These are phyloP conservation scores for Musa itinerans DNA, from an alignment of 176 grass and related monocot genomes.

Conservation along the genomic window DNA sequence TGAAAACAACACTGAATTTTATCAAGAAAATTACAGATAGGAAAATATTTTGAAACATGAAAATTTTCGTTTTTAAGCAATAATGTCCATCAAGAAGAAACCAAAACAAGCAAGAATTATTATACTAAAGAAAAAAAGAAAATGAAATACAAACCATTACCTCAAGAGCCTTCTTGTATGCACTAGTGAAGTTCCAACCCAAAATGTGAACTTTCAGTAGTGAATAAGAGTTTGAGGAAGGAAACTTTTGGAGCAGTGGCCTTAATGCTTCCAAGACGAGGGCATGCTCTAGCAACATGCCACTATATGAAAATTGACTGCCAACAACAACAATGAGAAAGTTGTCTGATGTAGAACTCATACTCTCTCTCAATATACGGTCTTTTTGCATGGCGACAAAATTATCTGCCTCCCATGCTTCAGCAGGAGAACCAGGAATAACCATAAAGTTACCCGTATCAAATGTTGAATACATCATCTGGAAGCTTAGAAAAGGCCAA, in stretches of 20 bases:
- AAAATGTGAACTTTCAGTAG: conserved; percentile 66
- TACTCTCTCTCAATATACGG: conserved; percentile 30
- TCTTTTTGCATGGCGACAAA: conserved; percentile 25
- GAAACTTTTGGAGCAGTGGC: conserved; percentile 53
- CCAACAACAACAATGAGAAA: conserved; percentile 77
- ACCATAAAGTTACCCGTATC: conserved; percentile 90
- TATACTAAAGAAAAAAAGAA: not conserved
- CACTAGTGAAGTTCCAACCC: conserved; percentile 40
- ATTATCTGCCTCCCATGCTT: conserved; percentile 49
- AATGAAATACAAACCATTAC: conserved; percentile 30
- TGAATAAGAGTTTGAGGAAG: conserved; percentile 37
- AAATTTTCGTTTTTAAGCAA: too few species aligned
- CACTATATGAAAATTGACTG: conserved; percentile 71
- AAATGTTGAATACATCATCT: conserved; percentile 96
- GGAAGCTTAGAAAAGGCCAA: conserved; percentile 21
- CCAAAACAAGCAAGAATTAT: not conserved
- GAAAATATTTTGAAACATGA: not conserved
- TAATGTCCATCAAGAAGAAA: not conserved
- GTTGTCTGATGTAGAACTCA: conserved; percentile 43
- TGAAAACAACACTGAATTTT: conserved; percentile 2
- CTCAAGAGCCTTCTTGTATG: conserved; percentile 55
- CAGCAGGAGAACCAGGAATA: conserved; percentile 72
- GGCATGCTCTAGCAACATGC: conserved; percentile 68
- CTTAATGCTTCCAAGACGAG: conserved; percentile 69
- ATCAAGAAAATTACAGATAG: not conserved